Conservation (phyloP, 305 asterid genomes). For the Fraxinus sp. region DNA sequence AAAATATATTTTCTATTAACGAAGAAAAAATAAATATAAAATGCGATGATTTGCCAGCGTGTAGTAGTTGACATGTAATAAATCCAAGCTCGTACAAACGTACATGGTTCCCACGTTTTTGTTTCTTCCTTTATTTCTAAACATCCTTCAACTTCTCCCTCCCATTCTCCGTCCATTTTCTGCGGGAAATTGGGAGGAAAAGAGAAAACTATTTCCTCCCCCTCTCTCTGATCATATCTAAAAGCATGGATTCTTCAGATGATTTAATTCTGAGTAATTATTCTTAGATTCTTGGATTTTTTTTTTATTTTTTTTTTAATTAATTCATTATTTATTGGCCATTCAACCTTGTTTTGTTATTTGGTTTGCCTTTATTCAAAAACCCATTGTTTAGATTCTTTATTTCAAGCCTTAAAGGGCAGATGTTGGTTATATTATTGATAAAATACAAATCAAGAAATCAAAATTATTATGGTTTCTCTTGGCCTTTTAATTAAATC, state of each 20-base stretch:
- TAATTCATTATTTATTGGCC: neutral
- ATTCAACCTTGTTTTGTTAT: slow-evolving; percentile 11
- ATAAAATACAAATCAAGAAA: neutral
- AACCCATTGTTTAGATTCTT: neutral
- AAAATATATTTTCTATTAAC: no score
- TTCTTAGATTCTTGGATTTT: neutral
- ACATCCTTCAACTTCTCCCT: slow-evolving; percentile 17
- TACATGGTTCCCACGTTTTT: slow-evolving; percentile 27
- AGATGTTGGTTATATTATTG: neutral
- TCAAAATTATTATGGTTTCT: slow-evolving; percentile 3
- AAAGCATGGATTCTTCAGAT: slow-evolving; percentile 30
- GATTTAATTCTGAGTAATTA: slow-evolving; percentile 19
- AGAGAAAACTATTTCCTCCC: slow-evolving; percentile 17
- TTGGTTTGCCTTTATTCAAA: neutral
- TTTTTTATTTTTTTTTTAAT: neutral
- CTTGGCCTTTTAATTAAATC: neutral
- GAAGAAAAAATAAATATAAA: neutral
- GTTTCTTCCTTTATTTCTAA: slow-evolving; percentile 14
- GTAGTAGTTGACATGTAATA: neutral
- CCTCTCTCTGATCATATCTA: slow-evolving; percentile 7
- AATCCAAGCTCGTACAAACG: neutral
- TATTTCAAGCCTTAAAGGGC: neutral
- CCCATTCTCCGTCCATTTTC: slow-evolving; percentile 25
- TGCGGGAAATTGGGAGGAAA: slow-evolving; percentile 26
- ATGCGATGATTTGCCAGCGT: neutral